These are phyloP conservation scores for Biscutella laevigata DNA, from an alignment of 441 rosid genomes.

Conservation along the genomic window DNA sequence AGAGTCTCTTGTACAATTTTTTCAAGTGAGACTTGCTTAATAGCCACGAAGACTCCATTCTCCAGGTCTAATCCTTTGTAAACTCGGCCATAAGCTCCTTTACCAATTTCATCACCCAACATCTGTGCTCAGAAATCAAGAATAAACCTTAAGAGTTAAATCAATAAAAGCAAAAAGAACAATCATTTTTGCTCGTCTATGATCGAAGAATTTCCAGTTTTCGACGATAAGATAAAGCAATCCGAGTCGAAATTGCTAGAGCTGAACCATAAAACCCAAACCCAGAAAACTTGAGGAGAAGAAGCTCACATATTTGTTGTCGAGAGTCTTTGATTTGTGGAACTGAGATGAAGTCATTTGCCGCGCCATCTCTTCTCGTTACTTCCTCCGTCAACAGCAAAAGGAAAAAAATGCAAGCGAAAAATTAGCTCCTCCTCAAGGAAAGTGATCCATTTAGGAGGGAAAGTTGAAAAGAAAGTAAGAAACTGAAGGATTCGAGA, in stretches of 20 bases:
- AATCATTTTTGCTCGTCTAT: too few relatives aligned
- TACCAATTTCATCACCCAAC: constrained; percentile 98
- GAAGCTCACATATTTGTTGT: constrained; percentile 81
- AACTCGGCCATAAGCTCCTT: constrained; percentile 98
- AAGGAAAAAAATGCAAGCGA: constrained; percentile 2
- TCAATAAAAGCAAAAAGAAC: too few relatives aligned
- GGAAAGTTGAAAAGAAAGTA: constrained; percentile 10
- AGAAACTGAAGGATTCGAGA: constrained; percentile 10
- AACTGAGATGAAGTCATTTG: constrained; percentile 59
- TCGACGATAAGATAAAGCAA: constrained; percentile 6
- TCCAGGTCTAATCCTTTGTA: constrained; percentile 98
- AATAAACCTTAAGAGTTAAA: not conserved
- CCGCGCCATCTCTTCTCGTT: constrained; percentile 85
- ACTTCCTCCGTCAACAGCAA: constrained; percentile 15
- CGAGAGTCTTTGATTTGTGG: constrained; percentile 91
- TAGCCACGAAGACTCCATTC: constrained; percentile 94
- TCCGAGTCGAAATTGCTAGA: too few relatives aligned
- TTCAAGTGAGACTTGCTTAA: constrained; percentile 96
- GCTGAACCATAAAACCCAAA: too few relatives aligned
- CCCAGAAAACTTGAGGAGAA: too few relatives aligned
- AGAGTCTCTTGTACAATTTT: constrained; percentile 97
- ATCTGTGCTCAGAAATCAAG: constrained; percentile 39
- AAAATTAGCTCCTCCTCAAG: constrained; percentile 17
- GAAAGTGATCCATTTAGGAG: constrained; percentile 25
- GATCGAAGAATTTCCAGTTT: too few relatives aligned